Conservation (phyloP, 2,329 filamentous ascomycete genomes). For the Pestalotiopsis sp. region DNA sequence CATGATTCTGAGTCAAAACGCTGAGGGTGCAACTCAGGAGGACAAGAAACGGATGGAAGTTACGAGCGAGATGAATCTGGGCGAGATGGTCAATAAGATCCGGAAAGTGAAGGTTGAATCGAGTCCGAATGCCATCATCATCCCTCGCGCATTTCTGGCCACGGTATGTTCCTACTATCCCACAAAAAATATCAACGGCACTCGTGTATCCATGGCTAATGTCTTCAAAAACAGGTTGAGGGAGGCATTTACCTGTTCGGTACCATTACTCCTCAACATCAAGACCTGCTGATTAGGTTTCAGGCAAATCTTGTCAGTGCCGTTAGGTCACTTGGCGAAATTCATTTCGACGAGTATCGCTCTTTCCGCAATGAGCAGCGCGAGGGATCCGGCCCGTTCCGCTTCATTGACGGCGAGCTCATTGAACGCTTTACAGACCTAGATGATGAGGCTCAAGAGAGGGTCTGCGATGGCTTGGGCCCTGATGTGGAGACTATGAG, state of each 20-base stretch:
- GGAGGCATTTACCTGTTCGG: conserved; percentile 91
- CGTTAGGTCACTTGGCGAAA: conserved; percentile 70
- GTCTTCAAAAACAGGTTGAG: conserved; percentile 65
- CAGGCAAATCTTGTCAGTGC: conserved; percentile 71
- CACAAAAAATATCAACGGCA: background rate
- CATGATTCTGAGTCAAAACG: conserved; percentile 75
- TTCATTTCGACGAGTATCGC: conserved; percentile 80
- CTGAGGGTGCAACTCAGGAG: conserved; percentile 71
- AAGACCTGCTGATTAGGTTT: conserved; percentile 81
- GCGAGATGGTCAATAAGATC: conserved; percentile 93
- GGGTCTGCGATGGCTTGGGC: conserved; percentile 57
- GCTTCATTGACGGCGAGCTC: conserved; percentile 92
- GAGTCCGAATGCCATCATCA: conserved; percentile 66
- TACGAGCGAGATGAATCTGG: conserved; percentile 80
- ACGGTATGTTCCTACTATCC: conserved; percentile 63
- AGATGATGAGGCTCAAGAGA: conserved; percentile 57
- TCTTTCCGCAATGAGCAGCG: conserved; percentile 75
- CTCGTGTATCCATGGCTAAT: background rate
- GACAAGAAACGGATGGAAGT: conserved; percentile 73
- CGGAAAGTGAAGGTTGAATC: conserved; percentile 71
- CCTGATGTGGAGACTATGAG: conserved; percentile 66
- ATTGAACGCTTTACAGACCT: conserved; percentile 83
- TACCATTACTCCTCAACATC: conserved; percentile 70
- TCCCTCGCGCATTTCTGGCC: conserved; percentile 83
- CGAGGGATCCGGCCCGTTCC: conserved; percentile 73